Base-by-base conservation (phyloP, 495 filamentous ascomycete species). In the Hamigera avellanea region DNA sequence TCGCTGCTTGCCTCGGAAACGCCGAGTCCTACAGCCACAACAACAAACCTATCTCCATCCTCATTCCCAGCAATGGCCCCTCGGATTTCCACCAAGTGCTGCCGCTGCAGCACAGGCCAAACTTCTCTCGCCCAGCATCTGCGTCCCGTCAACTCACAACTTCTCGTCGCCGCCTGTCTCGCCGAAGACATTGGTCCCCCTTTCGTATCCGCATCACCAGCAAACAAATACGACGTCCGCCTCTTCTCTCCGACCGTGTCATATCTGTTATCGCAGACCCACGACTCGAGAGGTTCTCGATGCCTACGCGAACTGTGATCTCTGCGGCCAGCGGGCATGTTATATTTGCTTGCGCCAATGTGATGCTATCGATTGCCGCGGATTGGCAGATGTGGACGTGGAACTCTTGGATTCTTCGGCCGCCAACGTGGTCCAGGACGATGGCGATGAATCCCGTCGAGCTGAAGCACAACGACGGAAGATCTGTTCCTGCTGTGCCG, bases 271-370 rank as follows among this genome's bases (percentile, higher is more conserved):
- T 35, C 53, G 66, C 14, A 59, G 57, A 34, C 70, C 70, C 2
- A 68, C 62, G 5, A 63, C 59, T 3, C 59, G 56, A 16, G 49
- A 59, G 31, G 54, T 70, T 18, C 53, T 74, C 2, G 64, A 72
- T 36, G 59, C 65, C 1, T 72, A 64, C 44, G 57, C 67, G 15
- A 59, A 72, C 35, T 74, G 69, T 43, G 61, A 67, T 39, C 39
- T 66, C 4, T 74, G 70, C 37, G 53, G 49, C 12, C 37, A 64
- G 25, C 51, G 70, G 21, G 62, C 64, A 12, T 74, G 70, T 42
- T 72, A 62, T 38, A 64, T 74, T 31, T 74, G 69, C 50, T 53
- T 74, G 13, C 55, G 70, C 26, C 57, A 67, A 34, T 74, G 70
- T 40, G 56, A 64, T 36, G 49, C 52, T 7, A 12, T 36, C 13